phyloP scores from a whole-genome alignment of 2,329 filamentous ascomycete genomes.

The Arachnopeziza araneosa region DNA sequence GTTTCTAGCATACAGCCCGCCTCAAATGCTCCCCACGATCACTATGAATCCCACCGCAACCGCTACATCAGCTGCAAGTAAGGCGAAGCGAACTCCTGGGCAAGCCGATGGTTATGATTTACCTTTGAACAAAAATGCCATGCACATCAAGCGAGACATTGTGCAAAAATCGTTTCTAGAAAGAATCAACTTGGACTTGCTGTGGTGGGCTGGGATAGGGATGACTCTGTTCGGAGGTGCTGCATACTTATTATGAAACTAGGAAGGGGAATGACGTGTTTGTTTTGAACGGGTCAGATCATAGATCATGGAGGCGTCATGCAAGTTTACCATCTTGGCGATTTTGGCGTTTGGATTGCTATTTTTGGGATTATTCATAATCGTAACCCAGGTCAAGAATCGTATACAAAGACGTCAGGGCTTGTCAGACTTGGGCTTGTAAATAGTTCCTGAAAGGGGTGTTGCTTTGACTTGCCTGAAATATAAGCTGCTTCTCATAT shows the following conservation, averaged over 20 bases:
- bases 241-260: conserved; percentile 27
- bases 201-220: conserved; percentile 31
- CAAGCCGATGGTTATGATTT: conserved; percentile 28
- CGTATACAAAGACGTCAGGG: not conserved
- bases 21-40: conserved; percentile 63
- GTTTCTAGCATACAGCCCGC: conserved; percentile 57
- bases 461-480: not conserved
- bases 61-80: conserved; percentile 31
- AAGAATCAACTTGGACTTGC: conserved; percentile 24
- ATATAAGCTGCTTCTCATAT: too few relatives aligned
- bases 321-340: not conserved
- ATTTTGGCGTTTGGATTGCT: not conserved
- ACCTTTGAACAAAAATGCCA: conserved; percentile 29
- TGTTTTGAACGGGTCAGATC: conserved; percentile 5
- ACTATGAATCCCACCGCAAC: conserved; percentile 53
- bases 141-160: conserved; percentile 24
- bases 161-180: conserved; percentile 15
- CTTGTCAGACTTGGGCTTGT: not conserved
- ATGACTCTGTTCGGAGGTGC: conserved; percentile 31
- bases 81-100: conserved; percentile 31
- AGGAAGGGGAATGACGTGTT: conserved; percentile 12
- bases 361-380: not conserved
- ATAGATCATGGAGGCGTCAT: not conserved
- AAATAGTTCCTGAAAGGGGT: not conserved
- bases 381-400: not conserved